These are phyloP conservation scores for Bolboschoenoplectus hybrid DNA, from an alignment of 202 grass and related monocot genomes.

Conservation along the genomic window DNA sequence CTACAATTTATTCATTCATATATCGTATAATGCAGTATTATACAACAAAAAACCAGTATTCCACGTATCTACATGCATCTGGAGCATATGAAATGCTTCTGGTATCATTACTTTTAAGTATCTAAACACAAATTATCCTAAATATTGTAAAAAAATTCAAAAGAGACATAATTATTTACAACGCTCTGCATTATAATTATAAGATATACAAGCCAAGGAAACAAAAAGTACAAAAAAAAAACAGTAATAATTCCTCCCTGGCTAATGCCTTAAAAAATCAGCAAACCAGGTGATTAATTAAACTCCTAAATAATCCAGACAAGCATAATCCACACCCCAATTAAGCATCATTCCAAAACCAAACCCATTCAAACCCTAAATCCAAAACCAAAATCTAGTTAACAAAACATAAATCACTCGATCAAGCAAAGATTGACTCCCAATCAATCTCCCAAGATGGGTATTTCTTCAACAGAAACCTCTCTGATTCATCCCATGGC, in stretches of 20 bases:
- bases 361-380: constrained; percentile 38
- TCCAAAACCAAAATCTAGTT: constrained; percentile 39
- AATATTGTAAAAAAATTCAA: background rate
- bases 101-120: background rate
- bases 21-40: too few species aligned
- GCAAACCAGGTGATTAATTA: constrained; percentile 53
- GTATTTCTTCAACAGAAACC: constrained; percentile 72
- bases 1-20: too few species aligned
- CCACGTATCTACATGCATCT: too few species aligned
- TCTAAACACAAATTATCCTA: background rate
- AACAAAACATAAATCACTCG: constrained; percentile 25
- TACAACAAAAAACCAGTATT: too few species aligned
- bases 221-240: constrained; percentile 45
- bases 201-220: constrained; percentile 4
- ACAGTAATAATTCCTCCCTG: constrained; percentile 48
- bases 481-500: constrained; percentile 88
- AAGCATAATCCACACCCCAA: constrained; percentile 45
- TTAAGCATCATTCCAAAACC: constrained; percentile 31
- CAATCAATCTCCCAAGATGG: constrained; percentile 97
- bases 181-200: constrained; percentile 39
- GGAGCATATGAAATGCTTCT: background rate
- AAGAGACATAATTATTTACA: constrained; percentile 34
- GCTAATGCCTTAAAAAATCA: constrained; percentile 74
- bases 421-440: constrained; percentile 77
- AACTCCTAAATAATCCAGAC: constrained; percentile 43